Conservation (phyloP, 1,139 yeast species). For the Dujonia santamariae region DNA sequence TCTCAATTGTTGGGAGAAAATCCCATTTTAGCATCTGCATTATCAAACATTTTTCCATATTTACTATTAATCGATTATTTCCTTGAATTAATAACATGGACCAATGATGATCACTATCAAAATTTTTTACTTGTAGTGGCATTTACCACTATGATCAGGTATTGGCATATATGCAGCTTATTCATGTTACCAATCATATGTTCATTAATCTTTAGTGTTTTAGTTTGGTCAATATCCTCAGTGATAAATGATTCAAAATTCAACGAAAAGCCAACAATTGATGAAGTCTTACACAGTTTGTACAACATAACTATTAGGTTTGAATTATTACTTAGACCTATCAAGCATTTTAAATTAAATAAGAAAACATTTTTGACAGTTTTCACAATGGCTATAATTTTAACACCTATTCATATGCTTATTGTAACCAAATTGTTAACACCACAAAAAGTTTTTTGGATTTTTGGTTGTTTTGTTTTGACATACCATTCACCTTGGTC, state of each 20-base stretch:
- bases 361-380: constrained; percentile 28
- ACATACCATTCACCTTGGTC: constrained; percentile 56
- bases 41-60: constrained; percentile 48
- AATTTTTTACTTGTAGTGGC: constrained; percentile 43
- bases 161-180: constrained; percentile 40
- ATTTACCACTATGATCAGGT: constrained; percentile 39
- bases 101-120: constrained; percentile 49
- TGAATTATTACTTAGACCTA: constrained; percentile 43
- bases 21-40: constrained; percentile 45
- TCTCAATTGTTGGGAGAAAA: constrained; percentile 35
- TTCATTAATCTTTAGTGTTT: constrained; percentile 32
- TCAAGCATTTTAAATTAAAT: constrained; percentile 29
- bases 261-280: constrained; percentile 53
- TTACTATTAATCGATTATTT: constrained; percentile 42
- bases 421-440: constrained; percentile 33
- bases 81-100: constrained; percentile 52
- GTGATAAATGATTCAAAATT: constrained; percentile 40
- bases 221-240: constrained; percentile 47
- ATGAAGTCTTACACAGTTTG: constrained; percentile 51
- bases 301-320: constrained; percentile 48
- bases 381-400: constrained; percentile 26
- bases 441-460: constrained; percentile 34
- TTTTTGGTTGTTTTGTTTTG: constrained; percentile 37
- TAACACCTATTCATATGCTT: constrained; percentile 49
- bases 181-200: constrained; percentile 38